These are phyloP conservation scores for Erysimum cheiranthoides DNA, from an alignment of 345 rosid species.

Conservation along the genomic window DNA sequence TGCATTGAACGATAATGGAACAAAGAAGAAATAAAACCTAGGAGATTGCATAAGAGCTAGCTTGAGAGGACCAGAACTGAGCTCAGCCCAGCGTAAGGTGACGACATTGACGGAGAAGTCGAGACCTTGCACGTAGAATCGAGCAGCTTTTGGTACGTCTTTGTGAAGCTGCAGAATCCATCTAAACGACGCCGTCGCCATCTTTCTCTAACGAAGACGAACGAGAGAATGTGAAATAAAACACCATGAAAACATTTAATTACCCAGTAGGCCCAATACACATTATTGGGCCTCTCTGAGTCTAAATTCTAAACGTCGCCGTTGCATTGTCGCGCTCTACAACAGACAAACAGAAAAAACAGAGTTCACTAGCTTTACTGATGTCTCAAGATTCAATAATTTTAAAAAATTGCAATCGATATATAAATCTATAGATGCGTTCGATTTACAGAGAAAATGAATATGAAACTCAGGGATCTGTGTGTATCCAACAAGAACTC, in stretches of 20 bases:
- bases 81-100: slow-evolving; percentile 91
- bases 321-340: background rate
- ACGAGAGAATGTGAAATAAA: background rate
- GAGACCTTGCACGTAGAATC: slow-evolving; percentile 84
- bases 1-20: background rate
- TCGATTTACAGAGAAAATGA: slow-evolving; percentile 9
- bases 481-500: slow-evolving; percentile 9
- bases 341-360: background rate
- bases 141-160: slow-evolving; percentile 87
- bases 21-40: slow-evolving; percentile 37
- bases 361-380: background rate
- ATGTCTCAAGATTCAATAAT: slow-evolving; percentile 8
- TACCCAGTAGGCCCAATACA: background rate
- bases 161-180: slow-evolving; percentile 93
- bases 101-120: slow-evolving; percentile 79
- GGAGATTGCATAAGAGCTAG: slow-evolving; percentile 84
- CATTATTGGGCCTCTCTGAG: background rate
- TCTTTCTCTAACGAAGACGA: slow-evolving; percentile 33
- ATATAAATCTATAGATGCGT: background rate
- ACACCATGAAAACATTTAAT: background rate
- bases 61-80: slow-evolving; percentile 78
- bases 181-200: slow-evolving; percentile 76
- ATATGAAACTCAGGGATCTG: slow-evolving; percentile 13
- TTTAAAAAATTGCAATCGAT: slow-evolving; percentile 12
- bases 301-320: background rate